These are phyloP conservation scores for Aspergillus texensis DNA, from an alignment of 2,329 filamentous ascomycete species.

Conservation along the genomic window DNA sequence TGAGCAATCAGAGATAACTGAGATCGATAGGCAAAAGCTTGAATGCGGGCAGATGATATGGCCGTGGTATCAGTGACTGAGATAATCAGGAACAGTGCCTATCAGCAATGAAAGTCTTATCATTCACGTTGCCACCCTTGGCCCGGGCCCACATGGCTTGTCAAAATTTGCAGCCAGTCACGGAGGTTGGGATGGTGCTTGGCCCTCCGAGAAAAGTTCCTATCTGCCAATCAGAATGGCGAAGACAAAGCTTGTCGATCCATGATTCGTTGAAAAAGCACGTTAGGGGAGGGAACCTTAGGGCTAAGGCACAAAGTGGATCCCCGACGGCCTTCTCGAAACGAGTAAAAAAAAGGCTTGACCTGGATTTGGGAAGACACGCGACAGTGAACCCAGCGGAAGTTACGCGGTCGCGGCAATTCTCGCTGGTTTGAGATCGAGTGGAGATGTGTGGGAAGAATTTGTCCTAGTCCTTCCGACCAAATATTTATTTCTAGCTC, in stretches of 20 bases:
- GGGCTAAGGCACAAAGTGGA: constrained; percentile 1
- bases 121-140: constrained; percentile 10
- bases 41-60: background rate
- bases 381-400: constrained; percentile 10
- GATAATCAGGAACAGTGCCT: constrained; percentile 7
- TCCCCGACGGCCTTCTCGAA: constrained; percentile 11
- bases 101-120: constrained; percentile 16
- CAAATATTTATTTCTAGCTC: constrained; percentile 11
- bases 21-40: background rate
- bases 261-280: constrained; percentile 1
- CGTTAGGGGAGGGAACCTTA: background rate
- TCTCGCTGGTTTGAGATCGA: constrained; percentile 13
- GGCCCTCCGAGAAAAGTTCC: background rate
- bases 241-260: background rate
- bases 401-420: constrained; percentile 12
- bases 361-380: constrained; percentile 8
- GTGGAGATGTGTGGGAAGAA: constrained; percentile 17
- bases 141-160: constrained; percentile 3
- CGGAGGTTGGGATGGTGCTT: constrained; percentile 7
- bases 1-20: background rate
- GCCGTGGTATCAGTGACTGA: constrained; percentile 3
- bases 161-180: constrained; percentile 10
- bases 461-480: constrained; percentile 10
- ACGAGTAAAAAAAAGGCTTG: constrained; percentile 10
- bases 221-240: background rate